These are phyloP conservation scores for Oleoguttula mirabilis DNA, from an alignment of 495 filamentous ascomycete species.

Conservation along the genomic window DNA sequence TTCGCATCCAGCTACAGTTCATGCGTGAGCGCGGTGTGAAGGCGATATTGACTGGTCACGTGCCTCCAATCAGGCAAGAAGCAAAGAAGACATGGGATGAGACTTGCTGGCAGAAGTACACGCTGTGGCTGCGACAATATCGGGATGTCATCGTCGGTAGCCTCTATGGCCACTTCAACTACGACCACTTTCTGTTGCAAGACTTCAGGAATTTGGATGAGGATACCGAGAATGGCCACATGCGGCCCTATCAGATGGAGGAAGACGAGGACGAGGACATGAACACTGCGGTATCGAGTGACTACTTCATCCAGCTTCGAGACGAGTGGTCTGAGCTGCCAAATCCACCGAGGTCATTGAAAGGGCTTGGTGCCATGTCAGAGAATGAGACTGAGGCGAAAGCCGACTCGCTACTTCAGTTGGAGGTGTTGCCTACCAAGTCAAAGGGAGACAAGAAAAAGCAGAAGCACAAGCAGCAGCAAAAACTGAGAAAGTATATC, in stretches of 20 bases:
- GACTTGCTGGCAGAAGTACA: constrained; percentile 97
- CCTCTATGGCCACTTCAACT: constrained; percentile 94
- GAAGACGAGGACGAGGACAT: constrained; percentile 40
- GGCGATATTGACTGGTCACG: constrained; percentile 86
- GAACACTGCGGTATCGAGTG: constrained; percentile 48
- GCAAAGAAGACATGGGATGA: constrained; percentile 82
- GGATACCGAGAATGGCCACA: constrained; percentile 34
- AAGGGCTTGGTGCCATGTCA: neutral
- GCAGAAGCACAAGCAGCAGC: constrained; percentile 36
- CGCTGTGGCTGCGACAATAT: constrained; percentile 77
- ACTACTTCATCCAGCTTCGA: constrained; percentile 72
- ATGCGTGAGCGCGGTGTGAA: constrained; percentile 80
- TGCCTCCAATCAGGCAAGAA: constrained; percentile 74
- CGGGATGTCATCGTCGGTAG: constrained; percentile 74
- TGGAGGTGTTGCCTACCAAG: constrained; percentile 2
- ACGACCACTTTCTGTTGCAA: constrained; percentile 93
- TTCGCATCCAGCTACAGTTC: constrained; percentile 79
- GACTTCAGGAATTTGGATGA: constrained; percentile 66
- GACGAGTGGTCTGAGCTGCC: constrained; percentile 66
- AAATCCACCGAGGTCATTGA: constrained; percentile 33
- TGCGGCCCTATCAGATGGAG: constrained; percentile 30
- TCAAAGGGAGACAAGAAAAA: constrained; percentile 38
- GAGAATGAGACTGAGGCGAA: constrained; percentile 18
- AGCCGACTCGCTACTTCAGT: too few relatives aligned
- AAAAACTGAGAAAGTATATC: constrained; percentile 34